A percentile compares a stretch with the other conserved stretches of the same genome.
These are phyloP conservation scores for Xylaria flabelliformis DNA, from an alignment of 495 filamentous ascomycete genomes.

Conservation along the genomic window DNA sequence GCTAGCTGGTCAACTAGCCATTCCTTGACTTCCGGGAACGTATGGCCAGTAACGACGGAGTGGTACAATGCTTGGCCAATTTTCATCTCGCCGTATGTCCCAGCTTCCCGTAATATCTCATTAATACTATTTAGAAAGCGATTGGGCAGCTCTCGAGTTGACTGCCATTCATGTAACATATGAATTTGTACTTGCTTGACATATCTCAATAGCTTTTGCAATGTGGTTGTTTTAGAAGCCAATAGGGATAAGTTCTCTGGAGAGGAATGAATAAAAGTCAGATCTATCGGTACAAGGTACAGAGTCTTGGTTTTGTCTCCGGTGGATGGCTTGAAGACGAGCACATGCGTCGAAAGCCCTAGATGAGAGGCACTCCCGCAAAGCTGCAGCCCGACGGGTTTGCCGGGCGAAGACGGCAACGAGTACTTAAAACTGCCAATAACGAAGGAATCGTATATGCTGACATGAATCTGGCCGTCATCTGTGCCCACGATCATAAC, in stretches of 20 bases:
- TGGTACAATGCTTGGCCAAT: conserved; percentile 84
- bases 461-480: conserved; percentile 79
- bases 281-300: conserved; percentile 76
- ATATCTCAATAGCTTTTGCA: conserved; percentile 86
- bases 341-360: conserved; percentile 74
- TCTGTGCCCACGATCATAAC: conserved; percentile 80
- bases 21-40: conserved; percentile 75
- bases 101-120: conserved; percentile 58
- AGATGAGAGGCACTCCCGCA: conserved; percentile 74
- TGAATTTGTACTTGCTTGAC: conserved; percentile 75
- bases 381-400: conserved; percentile 45
- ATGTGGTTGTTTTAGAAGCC: conserved; percentile 82
- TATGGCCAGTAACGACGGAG: conserved; percentile 83
- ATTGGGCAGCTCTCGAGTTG: conserved; percentile 77
- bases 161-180: conserved; percentile 80
- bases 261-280: conserved; percentile 80
- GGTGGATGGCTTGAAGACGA: conserved; percentile 60
- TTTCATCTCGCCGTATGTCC: conserved; percentile 44
- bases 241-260: conserved; percentile 81
- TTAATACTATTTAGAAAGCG: conserved; percentile 78
- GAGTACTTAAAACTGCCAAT: conserved; percentile 70
- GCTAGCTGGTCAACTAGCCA: conserved; percentile 88
- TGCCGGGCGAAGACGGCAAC: conserved; percentile 32
- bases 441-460: conserved; percentile 89
- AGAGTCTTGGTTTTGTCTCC: conserved; percentile 45